Percentiles rank a stretch among this genome's conserved stretches.
Conservation (phyloP, 306 rosid genomes). For the barrel medic (Medicago truncatula) region DNA sequence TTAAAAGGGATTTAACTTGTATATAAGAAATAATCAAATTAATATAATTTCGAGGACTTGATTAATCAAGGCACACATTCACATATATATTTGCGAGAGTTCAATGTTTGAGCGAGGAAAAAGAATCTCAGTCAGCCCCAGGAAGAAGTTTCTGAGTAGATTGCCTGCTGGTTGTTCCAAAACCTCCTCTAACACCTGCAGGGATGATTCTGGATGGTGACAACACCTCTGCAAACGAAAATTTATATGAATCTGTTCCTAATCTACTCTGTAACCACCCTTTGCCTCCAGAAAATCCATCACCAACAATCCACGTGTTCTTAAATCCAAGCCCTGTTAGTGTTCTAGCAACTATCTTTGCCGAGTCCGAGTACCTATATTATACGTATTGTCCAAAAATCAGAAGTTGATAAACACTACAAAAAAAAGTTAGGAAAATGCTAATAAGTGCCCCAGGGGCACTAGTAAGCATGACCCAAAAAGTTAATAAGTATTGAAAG, state of each 20-base stretch:
- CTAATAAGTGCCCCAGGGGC: too few species aligned
- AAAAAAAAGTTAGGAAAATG: neutral
- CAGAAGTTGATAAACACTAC: neutral
- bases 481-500: neutral
- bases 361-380: constrained; percentile 77
- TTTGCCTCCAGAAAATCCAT: constrained; percentile 86
- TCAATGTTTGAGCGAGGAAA: constrained; percentile 7
- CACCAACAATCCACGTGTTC: constrained; percentile 74
- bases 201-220: constrained; percentile 89
- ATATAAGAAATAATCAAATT: constrained; percentile 5
- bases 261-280: constrained; percentile 96
- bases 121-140: constrained; percentile 60
- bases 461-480: too few species aligned
- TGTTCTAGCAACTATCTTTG: constrained; percentile 78
- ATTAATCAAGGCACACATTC: neutral
- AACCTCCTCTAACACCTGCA: constrained; percentile 56
- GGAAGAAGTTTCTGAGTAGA: constrained; percentile 73
- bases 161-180: constrained; percentile 65
- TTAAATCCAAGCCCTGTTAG: constrained; percentile 73
- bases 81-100: constrained; percentile 20
- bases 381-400: constrained; percentile 14
- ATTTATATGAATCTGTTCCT: constrained; percentile 79
- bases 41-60: neutral
- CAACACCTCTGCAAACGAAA: constrained; percentile 78
- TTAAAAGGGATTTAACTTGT: neutral